Evolutionary conservation across 2,329 filamentous ascomycete genomes (phyloP).

Genomic region (Venturia pyrina): DNA sequence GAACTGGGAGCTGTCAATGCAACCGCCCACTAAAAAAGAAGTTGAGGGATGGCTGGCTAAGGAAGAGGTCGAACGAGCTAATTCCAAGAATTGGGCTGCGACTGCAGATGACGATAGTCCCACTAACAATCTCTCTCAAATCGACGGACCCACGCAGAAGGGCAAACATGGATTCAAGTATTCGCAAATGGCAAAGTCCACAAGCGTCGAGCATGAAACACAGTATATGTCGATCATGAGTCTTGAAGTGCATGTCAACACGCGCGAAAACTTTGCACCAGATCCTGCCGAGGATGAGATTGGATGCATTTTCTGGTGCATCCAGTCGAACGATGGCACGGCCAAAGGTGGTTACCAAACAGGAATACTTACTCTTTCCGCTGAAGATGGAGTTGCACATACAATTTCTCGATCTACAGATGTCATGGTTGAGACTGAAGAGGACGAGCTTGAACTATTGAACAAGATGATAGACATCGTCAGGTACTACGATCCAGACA

Average conservation of each 20-base stretch:
- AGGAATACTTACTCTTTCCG: slow-evolving; percentile 65
- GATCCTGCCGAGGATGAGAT: slow-evolving; percentile 89
- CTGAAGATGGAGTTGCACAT: slow-evolving; percentile 47
- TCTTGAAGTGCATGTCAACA: slow-evolving; percentile 85
- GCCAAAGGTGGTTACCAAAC: slow-evolving; percentile 45
- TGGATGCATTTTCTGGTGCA: slow-evolving; percentile 79
- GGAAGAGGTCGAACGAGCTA: slow-evolving; percentile 12
- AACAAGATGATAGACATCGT: slow-evolving; percentile 82
- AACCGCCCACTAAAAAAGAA: slow-evolving; percentile 60
- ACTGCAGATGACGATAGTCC: slow-evolving; percentile 7
- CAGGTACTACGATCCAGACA: slow-evolving; percentile 73
- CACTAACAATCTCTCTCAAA: slow-evolving; percentile 56
- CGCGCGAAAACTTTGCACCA: slow-evolving; percentile 66
- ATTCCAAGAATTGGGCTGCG: slow-evolving; percentile 13
- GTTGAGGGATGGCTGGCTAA: slow-evolving; percentile 59
- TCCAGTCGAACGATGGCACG: slow-evolving; percentile 63
- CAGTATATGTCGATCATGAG: slow-evolving; percentile 98
- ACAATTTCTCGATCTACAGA: slow-evolving; percentile 52
- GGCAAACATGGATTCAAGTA: slow-evolving; percentile 79
- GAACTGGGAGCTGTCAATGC: slow-evolving; percentile 65
- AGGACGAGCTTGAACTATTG: slow-evolving; percentile 74
- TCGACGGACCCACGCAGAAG: slow-evolving; percentile 77
- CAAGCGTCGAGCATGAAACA: slow-evolving; percentile 69
- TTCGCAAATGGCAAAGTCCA: slow-evolving; percentile 63
- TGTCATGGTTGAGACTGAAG: slow-evolving; percentile 62